These are phyloP conservation scores for Pestalotiopsis sp. DNA, from an alignment of 2,329 filamentous ascomycete species.

Conservation along the genomic window DNA sequence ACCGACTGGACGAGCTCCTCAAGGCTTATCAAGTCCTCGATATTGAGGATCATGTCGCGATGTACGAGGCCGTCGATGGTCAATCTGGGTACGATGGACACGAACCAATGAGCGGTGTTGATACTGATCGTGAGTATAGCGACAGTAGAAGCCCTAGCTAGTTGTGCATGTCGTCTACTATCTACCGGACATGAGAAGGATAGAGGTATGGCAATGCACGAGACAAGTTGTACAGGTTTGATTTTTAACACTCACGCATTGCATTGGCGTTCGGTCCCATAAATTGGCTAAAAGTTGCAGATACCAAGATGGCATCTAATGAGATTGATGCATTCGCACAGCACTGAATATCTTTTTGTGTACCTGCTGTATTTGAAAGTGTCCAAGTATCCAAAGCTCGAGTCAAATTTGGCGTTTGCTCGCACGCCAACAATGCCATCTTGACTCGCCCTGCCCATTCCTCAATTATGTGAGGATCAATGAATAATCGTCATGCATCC, in stretches of 20 bases:
- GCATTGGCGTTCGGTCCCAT: neutral
- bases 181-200: neutral
- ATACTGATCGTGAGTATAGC: neutral
- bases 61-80: neutral
- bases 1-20: neutral
- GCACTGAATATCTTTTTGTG: neutral
- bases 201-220: neutral
- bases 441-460: too few species aligned
- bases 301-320: neutral
- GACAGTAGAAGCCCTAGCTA: neutral
- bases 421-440: too few species aligned
- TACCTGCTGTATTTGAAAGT: neutral
- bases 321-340: neutral
- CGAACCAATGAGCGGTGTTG: neutral
- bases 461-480: too few species aligned
- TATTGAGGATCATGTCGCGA: neutral
- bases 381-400: neutral
- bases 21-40: neutral
- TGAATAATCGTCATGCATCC: too few species aligned
- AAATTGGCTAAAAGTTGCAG: neutral
- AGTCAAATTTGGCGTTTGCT: too few species aligned
- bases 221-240: neutral
- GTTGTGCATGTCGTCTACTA: neutral
- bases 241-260: neutral
- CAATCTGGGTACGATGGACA: neutral